These are phyloP conservation scores for Pseudogymnoascus sp. DNA, from an alignment of 2,329 filamentous ascomycete species.

Conservation along the genomic window DNA sequence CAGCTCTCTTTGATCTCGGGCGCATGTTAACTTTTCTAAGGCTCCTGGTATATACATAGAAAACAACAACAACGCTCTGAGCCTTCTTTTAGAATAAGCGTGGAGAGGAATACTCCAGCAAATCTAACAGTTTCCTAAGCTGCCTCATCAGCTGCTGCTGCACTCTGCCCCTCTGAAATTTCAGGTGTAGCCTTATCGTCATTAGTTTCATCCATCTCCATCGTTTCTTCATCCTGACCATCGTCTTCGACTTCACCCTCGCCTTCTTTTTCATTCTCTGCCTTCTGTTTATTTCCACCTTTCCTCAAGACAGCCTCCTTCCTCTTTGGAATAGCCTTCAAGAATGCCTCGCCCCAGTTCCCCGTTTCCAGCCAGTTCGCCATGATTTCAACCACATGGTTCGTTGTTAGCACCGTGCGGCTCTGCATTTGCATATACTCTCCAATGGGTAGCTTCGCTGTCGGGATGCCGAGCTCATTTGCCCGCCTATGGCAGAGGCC, in stretches of 20 bases:
- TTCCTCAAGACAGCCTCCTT: conserved; percentile 67
- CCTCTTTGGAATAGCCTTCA: conserved; percentile 78
- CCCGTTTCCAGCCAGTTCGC: conserved; percentile 81
- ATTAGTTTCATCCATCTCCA: not conserved
- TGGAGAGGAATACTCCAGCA: not conserved
- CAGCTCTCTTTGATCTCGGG: not conserved
- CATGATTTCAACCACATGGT: conserved; percentile 97
- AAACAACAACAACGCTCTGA: not conserved
- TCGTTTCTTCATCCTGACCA: not conserved
- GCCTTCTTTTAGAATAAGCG: not conserved
- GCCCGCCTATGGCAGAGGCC: conserved; percentile 84
- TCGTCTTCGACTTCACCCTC: not conserved
- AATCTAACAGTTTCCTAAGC: not conserved
- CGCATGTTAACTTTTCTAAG: too few relatives aligned
- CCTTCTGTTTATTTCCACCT: not conserved
- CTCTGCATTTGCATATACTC: conserved; percentile 88
- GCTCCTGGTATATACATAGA: conserved; percentile 2
- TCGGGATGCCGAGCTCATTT: conserved; percentile 65
- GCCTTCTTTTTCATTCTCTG: not conserved
- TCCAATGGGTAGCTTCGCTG: conserved; percentile 88
- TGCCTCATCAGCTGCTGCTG: not conserved
- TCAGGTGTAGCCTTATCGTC: not conserved
- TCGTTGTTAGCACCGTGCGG: conserved; percentile 79
- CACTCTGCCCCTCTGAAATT: not conserved
- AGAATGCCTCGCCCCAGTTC: conserved; percentile 86